These are phyloP conservation scores for Macrophomina pseudophaseolina DNA, from an alignment of 2,329 filamentous ascomycete species.

Conservation along the genomic window DNA sequence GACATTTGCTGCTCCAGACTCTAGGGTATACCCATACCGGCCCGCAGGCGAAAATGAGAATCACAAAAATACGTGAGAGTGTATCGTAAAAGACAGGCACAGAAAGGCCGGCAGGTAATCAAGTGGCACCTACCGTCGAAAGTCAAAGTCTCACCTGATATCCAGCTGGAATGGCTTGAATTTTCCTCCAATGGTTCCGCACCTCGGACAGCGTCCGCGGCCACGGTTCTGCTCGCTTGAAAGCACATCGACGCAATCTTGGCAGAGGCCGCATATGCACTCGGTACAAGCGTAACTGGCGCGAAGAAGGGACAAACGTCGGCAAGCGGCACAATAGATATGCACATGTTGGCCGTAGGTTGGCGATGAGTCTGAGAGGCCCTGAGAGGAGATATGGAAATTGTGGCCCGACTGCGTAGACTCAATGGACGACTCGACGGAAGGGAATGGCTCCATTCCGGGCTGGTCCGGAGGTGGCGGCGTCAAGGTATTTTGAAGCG, in stretches of 20 bases:
- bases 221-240: slow-evolving; percentile 74
- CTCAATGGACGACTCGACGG: slow-evolving; percentile 80
- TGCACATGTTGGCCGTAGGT: slow-evolving; percentile 62
- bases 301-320: slow-evolving; percentile 74
- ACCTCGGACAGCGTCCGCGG: slow-evolving; percentile 74
- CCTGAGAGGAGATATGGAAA: slow-evolving; percentile 62
- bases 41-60: slow-evolving; percentile 14
- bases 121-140: slow-evolving; percentile 5
- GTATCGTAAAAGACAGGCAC: slow-evolving; percentile 4
- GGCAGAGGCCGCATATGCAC: slow-evolving; percentile 92
- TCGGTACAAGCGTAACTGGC: slow-evolving; percentile 94
- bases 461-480: slow-evolving; percentile 65
- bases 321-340: slow-evolving; percentile 91
- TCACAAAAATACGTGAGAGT: slow-evolving; percentile 3
- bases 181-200: slow-evolving; percentile 76
- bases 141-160: slow-evolving; percentile 63
- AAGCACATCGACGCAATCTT: slow-evolving; percentile 81
- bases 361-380: slow-evolving; percentile 66
- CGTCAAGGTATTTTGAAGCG: slow-evolving; percentile 86
- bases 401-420: slow-evolving; percentile 72
- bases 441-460: slow-evolving; percentile 76
- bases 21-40: slow-evolving; percentile 27
- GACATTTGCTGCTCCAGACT: slow-evolving; percentile 24
- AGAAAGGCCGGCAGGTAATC: not conserved
- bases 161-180: slow-evolving; percentile 88